A percentile compares a stretch with the other conserved stretches of the same genome.
Evolutionary conservation across 345 rosid genomes (phyloP).

Genomic region (Syzygium aqueum): DNA sequence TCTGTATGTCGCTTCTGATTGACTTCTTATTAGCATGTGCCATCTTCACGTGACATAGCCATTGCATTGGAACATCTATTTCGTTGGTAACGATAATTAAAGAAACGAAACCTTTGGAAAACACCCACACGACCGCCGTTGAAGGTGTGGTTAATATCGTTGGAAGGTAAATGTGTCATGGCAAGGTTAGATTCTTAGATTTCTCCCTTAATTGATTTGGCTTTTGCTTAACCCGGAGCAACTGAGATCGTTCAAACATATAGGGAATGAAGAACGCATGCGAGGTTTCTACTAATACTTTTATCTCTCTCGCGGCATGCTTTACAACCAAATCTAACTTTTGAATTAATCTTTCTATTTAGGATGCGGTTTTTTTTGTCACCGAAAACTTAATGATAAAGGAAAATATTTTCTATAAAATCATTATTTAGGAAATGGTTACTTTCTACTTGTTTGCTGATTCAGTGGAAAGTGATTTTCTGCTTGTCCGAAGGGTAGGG

Average conservation of each 20-base stretch:
- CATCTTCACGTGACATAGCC: background rate
- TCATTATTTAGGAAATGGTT: background rate
- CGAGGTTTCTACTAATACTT: background rate
- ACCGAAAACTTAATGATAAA: background rate
- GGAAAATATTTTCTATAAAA: background rate
- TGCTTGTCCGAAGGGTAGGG: background rate
- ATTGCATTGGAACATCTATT: background rate
- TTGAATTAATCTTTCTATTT: background rate
- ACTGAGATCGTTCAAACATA: background rate
- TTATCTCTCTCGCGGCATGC: background rate
- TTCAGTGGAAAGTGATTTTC: background rate
- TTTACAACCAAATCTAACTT: background rate
- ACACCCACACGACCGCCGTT: fast-evolving
- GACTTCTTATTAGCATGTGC: no score
- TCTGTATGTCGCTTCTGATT: no score
- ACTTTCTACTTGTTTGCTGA: background rate
- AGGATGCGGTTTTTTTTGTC: background rate
- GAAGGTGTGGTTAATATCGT: background rate
- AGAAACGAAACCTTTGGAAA: background rate
- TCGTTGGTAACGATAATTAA: fast-evolving
- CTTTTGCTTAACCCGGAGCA: background rate
- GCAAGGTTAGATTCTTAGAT: background rate
- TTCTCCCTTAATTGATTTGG: background rate
- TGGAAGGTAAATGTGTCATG: background rate
- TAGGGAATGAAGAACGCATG: background rate